Conservation (phyloP, 352 stramenopile genomes). For the Phytopythium chamaehyphon region DNA sequence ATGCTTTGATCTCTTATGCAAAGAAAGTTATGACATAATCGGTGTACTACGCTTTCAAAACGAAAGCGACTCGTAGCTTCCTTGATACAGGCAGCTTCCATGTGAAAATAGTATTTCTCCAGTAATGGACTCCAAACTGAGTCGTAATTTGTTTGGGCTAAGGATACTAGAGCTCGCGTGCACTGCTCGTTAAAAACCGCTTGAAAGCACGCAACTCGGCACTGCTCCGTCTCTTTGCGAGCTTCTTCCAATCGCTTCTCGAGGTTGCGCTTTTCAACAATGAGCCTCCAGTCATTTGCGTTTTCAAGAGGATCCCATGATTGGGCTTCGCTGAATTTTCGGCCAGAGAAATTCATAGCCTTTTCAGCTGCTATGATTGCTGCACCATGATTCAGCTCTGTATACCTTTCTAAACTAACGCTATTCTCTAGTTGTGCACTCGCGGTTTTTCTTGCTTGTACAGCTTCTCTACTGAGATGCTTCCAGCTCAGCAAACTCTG, state of each 20-base stretch:
- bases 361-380: constrained; percentile 33
- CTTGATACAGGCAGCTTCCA: constrained; percentile 23
- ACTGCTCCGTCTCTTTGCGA: constrained; percentile 32
- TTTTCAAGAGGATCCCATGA: constrained; percentile 81
- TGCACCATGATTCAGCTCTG: constrained; percentile 13
- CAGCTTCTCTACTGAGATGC: constrained; percentile 31
- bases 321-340: constrained; percentile 52
- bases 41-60: constrained; percentile 26
- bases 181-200: constrained; percentile 55
- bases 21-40: constrained; percentile 34
- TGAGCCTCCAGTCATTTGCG: constrained; percentile 66
- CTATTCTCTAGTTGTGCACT: constrained; percentile 20
- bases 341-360: constrained; percentile 50
- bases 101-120: constrained; percentile 10
- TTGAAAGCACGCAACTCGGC: constrained; percentile 58
- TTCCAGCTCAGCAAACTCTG: constrained; percentile 34
- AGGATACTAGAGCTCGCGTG: constrained; percentile 18
- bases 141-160: constrained; percentile 35
- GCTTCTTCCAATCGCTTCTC: constrained; percentile 31
- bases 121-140: constrained; percentile 21
- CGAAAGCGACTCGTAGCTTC: constrained; percentile 21
- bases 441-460: constrained; percentile 30
- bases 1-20: constrained; percentile 39
- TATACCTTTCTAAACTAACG: constrained; percentile 13
- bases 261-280: constrained; percentile 60